These are phyloP conservation scores for Lactarius deliciosus DNA, from an alignment of 768 basidiomycete species.

Conservation along the genomic window DNA sequence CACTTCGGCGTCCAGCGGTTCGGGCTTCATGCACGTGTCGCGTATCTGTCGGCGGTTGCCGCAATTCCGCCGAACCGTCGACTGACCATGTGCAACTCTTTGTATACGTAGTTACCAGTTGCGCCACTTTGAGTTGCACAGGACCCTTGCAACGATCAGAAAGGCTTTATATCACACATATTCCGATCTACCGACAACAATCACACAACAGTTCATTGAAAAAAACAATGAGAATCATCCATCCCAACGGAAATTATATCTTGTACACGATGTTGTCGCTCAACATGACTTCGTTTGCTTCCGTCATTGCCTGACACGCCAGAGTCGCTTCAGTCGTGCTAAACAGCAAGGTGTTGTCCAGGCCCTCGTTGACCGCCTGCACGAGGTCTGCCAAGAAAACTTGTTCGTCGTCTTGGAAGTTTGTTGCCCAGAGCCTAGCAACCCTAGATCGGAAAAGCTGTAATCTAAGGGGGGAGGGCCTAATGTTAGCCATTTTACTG, in stretches of 20 bases:
- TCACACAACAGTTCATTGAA: neutral
- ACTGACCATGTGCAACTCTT: neutral
- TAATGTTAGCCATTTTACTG: neutral
- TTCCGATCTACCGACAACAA: neutral
- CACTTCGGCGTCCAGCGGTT: neutral
- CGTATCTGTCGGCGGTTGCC: neutral
- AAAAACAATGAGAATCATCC: neutral
- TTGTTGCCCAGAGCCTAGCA: slow-evolving; percentile 65
- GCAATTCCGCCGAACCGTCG: neutral
- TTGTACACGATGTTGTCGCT: slow-evolving; percentile 86
- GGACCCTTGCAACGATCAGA: neutral
- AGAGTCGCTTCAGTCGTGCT: slow-evolving; percentile 77
- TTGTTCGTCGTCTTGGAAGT: slow-evolving; percentile 73
- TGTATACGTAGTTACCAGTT: neutral
- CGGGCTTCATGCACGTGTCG: neutral
- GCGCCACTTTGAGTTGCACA: neutral
- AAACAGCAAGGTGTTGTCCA: slow-evolving; percentile 67
- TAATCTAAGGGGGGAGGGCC: slow-evolving; percentile 46
- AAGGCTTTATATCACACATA: neutral
- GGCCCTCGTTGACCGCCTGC: slow-evolving; percentile 72
- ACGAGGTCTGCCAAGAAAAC: slow-evolving; percentile 69
- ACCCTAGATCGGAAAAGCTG: slow-evolving; percentile 79
- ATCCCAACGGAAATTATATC: slow-evolving; percentile 43
- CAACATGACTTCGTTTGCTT: slow-evolving; percentile 82
- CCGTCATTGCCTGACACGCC: slow-evolving; percentile 73